Conservation (phyloP, 768 basidiomycete genomes). For the Pleurotus cornucopiae region DNA sequence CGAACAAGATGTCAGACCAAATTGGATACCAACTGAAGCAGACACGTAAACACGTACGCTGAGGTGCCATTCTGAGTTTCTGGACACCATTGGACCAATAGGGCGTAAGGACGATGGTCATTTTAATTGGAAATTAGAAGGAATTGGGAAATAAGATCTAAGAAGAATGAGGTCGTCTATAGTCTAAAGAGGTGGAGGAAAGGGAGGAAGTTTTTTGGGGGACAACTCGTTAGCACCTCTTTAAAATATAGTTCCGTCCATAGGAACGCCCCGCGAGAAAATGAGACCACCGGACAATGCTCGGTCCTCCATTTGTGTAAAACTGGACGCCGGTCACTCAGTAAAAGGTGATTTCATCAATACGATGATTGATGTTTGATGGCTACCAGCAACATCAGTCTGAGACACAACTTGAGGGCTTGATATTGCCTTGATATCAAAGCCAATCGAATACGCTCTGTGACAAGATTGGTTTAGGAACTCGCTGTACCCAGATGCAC, state of each 20-base stretch:
- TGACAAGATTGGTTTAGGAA: no score
- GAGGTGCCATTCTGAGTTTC: conserved; percentile 57
- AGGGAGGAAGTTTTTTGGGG: background rate
- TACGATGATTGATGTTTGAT: background rate
- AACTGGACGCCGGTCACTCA: conserved; percentile 1
- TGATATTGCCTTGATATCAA: background rate
- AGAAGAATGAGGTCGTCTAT: background rate
- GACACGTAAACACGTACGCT: conserved; percentile 38
- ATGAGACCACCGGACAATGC: conserved; percentile 5
- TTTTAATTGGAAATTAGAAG: conserved; percentile 17
- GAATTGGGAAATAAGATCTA: background rate
- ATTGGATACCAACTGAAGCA: background rate
- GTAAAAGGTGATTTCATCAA: background rate
- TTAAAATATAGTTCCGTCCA: conserved; percentile 8
- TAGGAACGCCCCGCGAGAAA: background rate
- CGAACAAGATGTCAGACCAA: conserved; percentile 8
- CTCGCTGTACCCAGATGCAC: no score
- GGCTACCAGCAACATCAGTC: background rate
- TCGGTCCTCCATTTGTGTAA: conserved; percentile 6
- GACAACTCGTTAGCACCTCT: background rate
- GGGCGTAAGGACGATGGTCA: conserved; percentile 67
- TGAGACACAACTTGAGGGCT: background rate
- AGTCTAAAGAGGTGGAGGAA: background rate
- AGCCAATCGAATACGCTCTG: background rate
- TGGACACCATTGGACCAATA: conserved; percentile 70